These are phyloP conservation scores for Gyromitra esculenta DNA, from an alignment of 2,329 filamentous ascomycete genomes.

Conservation along the genomic window DNA sequence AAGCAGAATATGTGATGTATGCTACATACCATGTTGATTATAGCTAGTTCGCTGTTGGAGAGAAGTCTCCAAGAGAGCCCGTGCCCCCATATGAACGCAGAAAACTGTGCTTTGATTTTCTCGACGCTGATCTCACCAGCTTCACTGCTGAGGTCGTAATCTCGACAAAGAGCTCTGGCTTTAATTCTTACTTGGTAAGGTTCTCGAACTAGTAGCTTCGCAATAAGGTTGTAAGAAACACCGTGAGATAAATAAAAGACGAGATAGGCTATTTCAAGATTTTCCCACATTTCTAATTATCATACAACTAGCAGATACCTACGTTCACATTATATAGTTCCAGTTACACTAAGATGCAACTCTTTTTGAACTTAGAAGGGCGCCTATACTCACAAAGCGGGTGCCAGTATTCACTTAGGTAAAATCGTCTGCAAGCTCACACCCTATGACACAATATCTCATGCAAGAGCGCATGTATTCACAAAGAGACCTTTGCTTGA, in stretches of 20 bases:
- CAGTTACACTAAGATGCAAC: no score
- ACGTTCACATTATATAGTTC: no score
- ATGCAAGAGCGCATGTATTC: no score
- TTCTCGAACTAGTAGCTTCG: constrained; percentile 1
- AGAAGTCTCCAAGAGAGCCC: background rate
- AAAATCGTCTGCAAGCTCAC: no score
- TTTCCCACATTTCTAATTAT: background rate
- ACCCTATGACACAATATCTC: no score
- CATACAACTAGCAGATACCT: no score
- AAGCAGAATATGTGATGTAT: background rate
- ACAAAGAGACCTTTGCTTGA: no score
- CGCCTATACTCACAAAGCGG: no score
- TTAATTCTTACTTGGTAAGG: background rate
- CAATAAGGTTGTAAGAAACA: background rate
- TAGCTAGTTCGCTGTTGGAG: background rate
- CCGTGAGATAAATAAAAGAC: background rate
- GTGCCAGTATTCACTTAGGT: no score
- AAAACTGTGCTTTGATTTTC: background rate
- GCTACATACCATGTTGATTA: background rate
- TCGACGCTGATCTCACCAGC: background rate
- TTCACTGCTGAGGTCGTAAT: background rate
- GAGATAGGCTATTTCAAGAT: constrained; percentile 1
- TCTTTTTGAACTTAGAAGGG: no score
- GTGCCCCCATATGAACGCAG: background rate
- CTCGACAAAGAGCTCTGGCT: background rate